These are phyloP conservation scores for Hemileia vastatrix DNA, from an alignment of 1,284 basidiomycete genomes.

Conservation along the genomic window DNA sequence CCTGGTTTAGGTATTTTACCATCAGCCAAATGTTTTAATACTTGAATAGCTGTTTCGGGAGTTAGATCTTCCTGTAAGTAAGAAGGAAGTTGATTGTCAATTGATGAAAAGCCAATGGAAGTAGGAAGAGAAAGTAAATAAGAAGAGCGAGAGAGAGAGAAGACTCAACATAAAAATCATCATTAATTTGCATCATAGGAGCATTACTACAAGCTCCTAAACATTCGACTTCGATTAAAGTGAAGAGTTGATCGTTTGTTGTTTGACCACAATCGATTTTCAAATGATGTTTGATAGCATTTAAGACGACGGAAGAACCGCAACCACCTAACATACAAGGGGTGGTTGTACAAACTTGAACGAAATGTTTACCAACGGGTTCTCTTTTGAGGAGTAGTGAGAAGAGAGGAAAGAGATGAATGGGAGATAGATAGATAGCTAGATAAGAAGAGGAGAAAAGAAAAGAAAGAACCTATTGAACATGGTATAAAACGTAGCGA, in stretches of 20 bases:
- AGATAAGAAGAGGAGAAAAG: background rate
- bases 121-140: background rate
- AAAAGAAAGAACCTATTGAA: constrained; percentile 55
- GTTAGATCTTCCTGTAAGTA: constrained; percentile 80
- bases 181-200: constrained; percentile 95
- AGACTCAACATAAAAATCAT: constrained; percentile 82
- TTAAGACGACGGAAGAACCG: constrained; percentile 71
- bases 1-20: constrained; percentile 83
- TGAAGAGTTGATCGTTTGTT: constrained; percentile 91
- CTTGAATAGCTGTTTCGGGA: constrained; percentile 73
- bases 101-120: background rate
- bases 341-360: constrained; percentile 98
- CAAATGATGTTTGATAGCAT: constrained; percentile 73
- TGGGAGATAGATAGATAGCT: background rate
- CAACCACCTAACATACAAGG: constrained; percentile 91
- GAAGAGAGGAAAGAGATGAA: background rate
- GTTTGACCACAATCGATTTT: constrained; percentile 73
- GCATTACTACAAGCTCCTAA: constrained; percentile 97
- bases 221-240: constrained; percentile 95
- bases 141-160: constrained; percentile 9
- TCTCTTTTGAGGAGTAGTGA: constrained; percentile 52
- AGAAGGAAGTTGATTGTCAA: background rate
- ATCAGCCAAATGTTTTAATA: constrained; percentile 72
- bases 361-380: constrained; percentile 86
- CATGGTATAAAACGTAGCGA: constrained; percentile 99